Evolutionary conservation across 306 rosid genomes (phyloP).

Genomic region (Pyrus communis): DNA sequence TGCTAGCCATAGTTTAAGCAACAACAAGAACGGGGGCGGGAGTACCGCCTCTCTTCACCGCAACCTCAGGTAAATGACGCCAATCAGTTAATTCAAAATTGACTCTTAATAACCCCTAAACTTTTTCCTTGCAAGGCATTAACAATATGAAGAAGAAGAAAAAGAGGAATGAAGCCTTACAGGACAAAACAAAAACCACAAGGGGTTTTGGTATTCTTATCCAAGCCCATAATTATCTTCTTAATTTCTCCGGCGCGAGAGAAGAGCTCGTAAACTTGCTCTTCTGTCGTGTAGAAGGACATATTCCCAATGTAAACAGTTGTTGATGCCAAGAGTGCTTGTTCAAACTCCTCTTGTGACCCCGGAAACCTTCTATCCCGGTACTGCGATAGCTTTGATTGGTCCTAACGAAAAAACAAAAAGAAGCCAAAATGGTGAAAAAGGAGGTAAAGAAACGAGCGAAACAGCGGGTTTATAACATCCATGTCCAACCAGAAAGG

Average conservation of each 20-base stretch:
- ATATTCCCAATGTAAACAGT: constrained; percentile 82
- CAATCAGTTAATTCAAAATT: background rate
- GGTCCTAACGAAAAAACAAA: constrained; percentile 41
- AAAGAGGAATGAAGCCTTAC: constrained; percentile 29
- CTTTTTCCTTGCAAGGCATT: background rate
- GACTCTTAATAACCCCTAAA: background rate
- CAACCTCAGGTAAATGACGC: background rate
- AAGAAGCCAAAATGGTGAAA: background rate
- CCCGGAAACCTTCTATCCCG: constrained; percentile 85
- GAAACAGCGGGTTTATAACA: background rate
- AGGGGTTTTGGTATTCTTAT: constrained; percentile 89
- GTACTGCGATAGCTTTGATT: constrained; percentile 68
- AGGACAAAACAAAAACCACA: constrained; percentile 87
- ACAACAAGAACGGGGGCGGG: background rate
- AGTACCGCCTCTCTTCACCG: background rate
- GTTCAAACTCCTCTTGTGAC: constrained; percentile 78
- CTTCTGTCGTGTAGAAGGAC: constrained; percentile 96
- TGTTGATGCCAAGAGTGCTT: constrained; percentile 51
- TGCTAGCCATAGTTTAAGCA: background rate
- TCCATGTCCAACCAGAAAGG: background rate
- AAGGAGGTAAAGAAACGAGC: background rate
- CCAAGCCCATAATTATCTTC: constrained; percentile 97
- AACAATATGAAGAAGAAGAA: background rate
- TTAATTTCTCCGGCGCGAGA: constrained; percentile 90
- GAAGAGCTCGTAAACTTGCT: constrained; percentile 88